Percentiles rank a stretch among this genome's conserved stretches.
Conservation (phyloP, 768 basidiomycete species). For the Trametes sanguinea region DNA sequence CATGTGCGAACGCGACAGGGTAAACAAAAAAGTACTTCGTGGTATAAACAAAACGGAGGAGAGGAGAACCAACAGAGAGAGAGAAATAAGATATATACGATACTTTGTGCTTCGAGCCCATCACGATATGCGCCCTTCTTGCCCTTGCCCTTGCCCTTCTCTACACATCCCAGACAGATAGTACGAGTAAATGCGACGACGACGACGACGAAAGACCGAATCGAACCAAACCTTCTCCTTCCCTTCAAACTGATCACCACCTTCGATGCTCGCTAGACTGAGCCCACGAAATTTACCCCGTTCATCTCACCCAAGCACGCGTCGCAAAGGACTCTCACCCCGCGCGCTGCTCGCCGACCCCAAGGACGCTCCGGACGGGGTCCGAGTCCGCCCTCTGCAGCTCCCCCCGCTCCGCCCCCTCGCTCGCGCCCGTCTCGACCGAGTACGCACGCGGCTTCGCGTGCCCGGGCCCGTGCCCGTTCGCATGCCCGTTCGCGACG, state of each 20-base stretch:
- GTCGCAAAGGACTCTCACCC: not conserved
- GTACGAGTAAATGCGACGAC: not conserved
- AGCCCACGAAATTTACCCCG: not conserved
- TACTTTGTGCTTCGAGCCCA: not conserved
- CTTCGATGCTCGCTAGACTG: too few relatives aligned
- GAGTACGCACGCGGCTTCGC: slow-evolving; percentile 24
- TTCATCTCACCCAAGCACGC: not conserved
- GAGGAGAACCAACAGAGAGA: too few relatives aligned
- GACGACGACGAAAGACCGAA: not conserved
- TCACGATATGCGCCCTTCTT: not conserved
- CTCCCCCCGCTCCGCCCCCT: slow-evolving; percentile 3
- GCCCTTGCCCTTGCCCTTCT: not conserved
- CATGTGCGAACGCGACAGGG: too few relatives aligned
- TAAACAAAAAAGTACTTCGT: slow-evolving; percentile 13
- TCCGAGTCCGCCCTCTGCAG: slow-evolving; percentile 25
- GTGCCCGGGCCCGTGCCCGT: slow-evolving; percentile 9
- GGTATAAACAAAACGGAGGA: slow-evolving; percentile 1
- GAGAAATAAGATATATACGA: not conserved
- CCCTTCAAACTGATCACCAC: too few relatives aligned
- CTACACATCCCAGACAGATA: not conserved
- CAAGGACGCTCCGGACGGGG: slow-evolving; percentile 13
- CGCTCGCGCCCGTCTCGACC: slow-evolving; percentile 15
- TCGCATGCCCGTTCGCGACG: not conserved
- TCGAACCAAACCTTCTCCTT: not conserved
- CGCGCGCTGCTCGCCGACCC: slow-evolving; percentile 8